A percentile compares a stretch with the other conserved stretches of the same genome.
Conservation (phyloP, 1,139 yeast species). For the Suhomyces terraborum region DNA sequence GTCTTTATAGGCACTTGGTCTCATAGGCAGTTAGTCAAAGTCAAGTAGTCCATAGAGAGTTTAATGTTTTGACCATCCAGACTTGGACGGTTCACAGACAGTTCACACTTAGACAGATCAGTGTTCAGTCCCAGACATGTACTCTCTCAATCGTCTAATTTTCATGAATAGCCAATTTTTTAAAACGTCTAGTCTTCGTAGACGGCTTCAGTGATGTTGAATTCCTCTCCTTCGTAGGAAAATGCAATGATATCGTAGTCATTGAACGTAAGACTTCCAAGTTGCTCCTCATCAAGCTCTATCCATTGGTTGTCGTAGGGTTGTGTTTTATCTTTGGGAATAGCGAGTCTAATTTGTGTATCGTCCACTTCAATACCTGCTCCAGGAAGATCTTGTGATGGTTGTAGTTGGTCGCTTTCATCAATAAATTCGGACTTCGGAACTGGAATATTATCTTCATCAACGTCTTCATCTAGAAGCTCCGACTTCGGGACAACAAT, state of each 20-base stretch:
- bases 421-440: constrained; percentile 3
- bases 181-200: too few relatives aligned
- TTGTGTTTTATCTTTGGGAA: constrained; percentile 42
- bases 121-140: too few relatives aligned
- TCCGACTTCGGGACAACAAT: constrained; percentile 36
- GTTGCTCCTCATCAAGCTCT: constrained; percentile 30
- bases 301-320: constrained; percentile 48
- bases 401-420: neutral
- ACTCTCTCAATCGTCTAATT: too few relatives aligned
- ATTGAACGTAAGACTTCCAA: constrained; percentile 31
- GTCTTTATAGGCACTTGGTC: too few relatives aligned
- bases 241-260: constrained; percentile 49
- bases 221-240: constrained; percentile 39
- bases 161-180: too few relatives aligned
- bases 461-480: constrained; percentile 19
- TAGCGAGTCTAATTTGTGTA: constrained; percentile 38
- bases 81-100: too few relatives aligned
- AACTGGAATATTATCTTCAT: constrained; percentile 3
- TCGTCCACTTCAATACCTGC: constrained; percentile 13
- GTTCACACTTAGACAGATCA: too few relatives aligned
- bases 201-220: constrained; percentile 44
- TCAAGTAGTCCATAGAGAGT: too few relatives aligned
- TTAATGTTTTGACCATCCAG: too few relatives aligned
- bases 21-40: too few relatives aligned
- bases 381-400: too few relatives aligned